Conservation (phyloP, 2,329 filamentous ascomycete species). For the Nemania serpens region DNA sequence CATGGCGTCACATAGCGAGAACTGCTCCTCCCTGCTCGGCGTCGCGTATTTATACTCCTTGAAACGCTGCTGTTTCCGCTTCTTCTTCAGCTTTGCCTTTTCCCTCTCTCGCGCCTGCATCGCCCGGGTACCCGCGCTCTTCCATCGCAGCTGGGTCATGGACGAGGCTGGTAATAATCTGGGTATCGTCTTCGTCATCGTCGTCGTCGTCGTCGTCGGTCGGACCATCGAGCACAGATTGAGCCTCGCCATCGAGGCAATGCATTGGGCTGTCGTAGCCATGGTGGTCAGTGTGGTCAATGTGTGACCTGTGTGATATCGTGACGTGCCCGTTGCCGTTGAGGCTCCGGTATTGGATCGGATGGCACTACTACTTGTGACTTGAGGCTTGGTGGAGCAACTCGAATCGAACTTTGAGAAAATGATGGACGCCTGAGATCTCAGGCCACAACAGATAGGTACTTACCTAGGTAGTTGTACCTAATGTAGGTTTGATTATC, state of each 20-base stretch:
- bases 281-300: conserved; percentile 44
- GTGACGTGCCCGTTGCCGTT: no score
- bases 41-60: conserved; percentile 67
- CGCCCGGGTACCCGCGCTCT: conserved; percentile 37
- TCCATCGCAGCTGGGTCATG: conserved; percentile 51
- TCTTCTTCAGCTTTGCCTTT: conserved; percentile 60
- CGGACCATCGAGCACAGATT: conserved; percentile 50
- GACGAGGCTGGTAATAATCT: conserved; percentile 53
- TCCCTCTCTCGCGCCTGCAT: conserved; percentile 51
- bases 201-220: conserved; percentile 49
- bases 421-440: conserved; percentile 25
- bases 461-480: no score
- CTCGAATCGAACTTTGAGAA: conserved; percentile 11
- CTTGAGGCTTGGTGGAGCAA: conserved; percentile 15
- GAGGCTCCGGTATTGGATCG: not conserved
- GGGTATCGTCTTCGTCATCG: conserved; percentile 50
- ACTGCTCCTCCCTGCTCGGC: conserved; percentile 71
- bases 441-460: conserved; percentile 28
- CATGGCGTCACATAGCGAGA: conserved; percentile 89
- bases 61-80: conserved; percentile 66
- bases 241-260: conserved; percentile 59
- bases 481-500: no score
- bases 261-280: conserved; percentile 57
- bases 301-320: not conserved
- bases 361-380: conserved; percentile 11